A percentile compares a stretch with the other conserved stretches of the same genome.
These are phyloP conservation scores for Rhizopus delemar DNA, from an alignment of 371 early-diverging fungal species.

Conservation along the genomic window DNA sequence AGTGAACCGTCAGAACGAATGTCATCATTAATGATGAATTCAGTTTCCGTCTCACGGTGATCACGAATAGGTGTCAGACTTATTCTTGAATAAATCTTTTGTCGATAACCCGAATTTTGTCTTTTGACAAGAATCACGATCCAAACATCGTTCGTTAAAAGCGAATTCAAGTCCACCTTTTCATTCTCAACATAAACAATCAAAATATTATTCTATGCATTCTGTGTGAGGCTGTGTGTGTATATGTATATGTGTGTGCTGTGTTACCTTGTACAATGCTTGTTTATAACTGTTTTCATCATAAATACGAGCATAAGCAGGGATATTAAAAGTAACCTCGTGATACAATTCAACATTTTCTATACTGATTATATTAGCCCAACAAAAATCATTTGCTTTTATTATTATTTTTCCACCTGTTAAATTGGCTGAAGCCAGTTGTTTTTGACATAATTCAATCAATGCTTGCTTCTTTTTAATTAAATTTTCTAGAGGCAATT, in stretches of 20 bases:
- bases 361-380: background rate
- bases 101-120: slow-evolving; percentile 17
- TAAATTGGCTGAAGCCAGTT: slow-evolving; percentile 17
- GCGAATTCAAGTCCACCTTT: slow-evolving; percentile 14
- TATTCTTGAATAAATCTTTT: slow-evolving; percentile 22
- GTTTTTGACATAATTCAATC: slow-evolving; percentile 22
- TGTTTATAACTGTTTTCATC: slow-evolving; percentile 16
- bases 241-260: background rate
- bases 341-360: slow-evolving; percentile 23
- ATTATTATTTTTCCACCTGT: slow-evolving; percentile 13
- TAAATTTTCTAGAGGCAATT: slow-evolving; percentile 1
- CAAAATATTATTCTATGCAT: slow-evolving; percentile 43
- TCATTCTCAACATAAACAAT: slow-evolving; percentile 48
- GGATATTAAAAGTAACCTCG: slow-evolving; percentile 18
- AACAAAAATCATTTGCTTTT: background rate
- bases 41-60: slow-evolving; percentile 25
- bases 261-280: slow-evolving; percentile 16
- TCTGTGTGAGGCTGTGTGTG: background rate
- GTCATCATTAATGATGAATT: slow-evolving; percentile 15
- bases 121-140: slow-evolving; percentile 29
- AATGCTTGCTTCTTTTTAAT: slow-evolving; percentile 16
- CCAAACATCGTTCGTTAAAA: slow-evolving; percentile 34
- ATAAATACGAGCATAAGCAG: slow-evolving; percentile 23
- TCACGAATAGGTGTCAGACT: slow-evolving; percentile 26
- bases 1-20: slow-evolving; percentile 9